Percentiles rank a stretch among this genome's conserved stretches.
Conservation (phyloP, 2,329 filamentous ascomycete genomes). For the Fusarium verticillioides region DNA sequence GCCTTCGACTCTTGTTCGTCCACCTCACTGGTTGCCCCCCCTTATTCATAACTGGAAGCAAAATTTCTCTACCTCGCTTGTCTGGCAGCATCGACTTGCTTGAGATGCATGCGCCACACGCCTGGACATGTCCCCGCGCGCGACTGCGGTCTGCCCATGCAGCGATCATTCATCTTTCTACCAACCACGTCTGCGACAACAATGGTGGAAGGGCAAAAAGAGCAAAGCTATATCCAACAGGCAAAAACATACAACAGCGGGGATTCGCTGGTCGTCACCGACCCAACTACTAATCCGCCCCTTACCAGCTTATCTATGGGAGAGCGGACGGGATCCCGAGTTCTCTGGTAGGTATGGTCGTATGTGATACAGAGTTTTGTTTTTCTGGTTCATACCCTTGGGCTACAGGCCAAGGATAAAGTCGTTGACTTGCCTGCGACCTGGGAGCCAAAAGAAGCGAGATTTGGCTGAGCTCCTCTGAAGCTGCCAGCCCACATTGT, state of each 20-base stretch:
- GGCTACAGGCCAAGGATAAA: background rate
- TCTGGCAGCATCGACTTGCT: background rate
- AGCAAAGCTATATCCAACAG: background rate
- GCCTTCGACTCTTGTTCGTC: no score
- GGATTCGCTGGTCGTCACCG: background rate
- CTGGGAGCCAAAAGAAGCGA: no score
- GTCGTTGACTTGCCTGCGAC: background rate
- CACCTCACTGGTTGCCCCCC: no score
- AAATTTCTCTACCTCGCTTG: background rate
- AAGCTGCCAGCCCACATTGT: no score
- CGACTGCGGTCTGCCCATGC: background rate
- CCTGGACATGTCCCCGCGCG: accelerated
- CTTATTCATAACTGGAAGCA: background rate
- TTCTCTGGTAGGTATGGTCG: slow-evolving; percentile 12
- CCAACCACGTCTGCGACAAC: background rate
- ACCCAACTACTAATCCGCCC: background rate
- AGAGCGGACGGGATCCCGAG: slow-evolving; percentile 13
- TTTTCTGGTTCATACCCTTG: accelerated
- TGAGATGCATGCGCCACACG: background rate
- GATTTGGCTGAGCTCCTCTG: background rate
- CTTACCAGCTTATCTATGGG: background rate
- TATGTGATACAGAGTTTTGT: background rate
- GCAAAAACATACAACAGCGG: slow-evolving; percentile 5
- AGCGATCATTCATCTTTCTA: no score
- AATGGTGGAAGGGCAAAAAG: background rate